phyloP scores from a whole-genome alignment of 768 basidiomycete genomes.

The Agaricus subrufescens region DNA sequence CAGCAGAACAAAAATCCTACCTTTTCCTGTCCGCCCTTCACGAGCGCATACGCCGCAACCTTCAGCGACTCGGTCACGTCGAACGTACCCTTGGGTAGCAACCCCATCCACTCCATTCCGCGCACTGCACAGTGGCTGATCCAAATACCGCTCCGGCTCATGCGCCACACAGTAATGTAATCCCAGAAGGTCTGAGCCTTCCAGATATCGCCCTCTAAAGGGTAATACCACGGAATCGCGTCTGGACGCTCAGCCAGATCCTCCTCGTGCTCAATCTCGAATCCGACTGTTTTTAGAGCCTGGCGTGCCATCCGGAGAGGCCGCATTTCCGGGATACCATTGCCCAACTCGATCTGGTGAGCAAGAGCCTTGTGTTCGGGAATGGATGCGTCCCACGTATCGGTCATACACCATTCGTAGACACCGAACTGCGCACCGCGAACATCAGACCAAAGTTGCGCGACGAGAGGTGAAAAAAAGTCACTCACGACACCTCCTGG shows the following conservation, averaged over 20 bases:
- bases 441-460: not conserved
- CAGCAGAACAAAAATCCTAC: constrained; percentile 28
- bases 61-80: constrained; percentile 88
- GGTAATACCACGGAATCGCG: constrained; percentile 89
- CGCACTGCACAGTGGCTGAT: constrained; percentile 80
- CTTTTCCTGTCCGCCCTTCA: constrained; percentile 84
- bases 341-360: constrained; percentile 89
- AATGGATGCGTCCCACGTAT: constrained; percentile 81
- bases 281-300: constrained; percentile 81
- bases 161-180: constrained; percentile 82
- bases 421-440: constrained; percentile 74
- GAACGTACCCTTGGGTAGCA: constrained; percentile 90
- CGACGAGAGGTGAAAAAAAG: not conserved
- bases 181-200: constrained; percentile 97
- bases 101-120: constrained; percentile 67
- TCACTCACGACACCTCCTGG: constrained; percentile 86
- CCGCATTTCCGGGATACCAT: constrained; percentile 98
- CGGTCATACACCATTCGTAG: constrained; percentile 99
- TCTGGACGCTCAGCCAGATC: constrained; percentile 87
- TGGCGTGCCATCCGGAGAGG: constrained; percentile 62
- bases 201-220: constrained; percentile 86
- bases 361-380: constrained; percentile 87
- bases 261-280: constrained; percentile 86
- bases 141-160: constrained; percentile 81
- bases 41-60: constrained; percentile 72